Evolutionary conservation across 208 protist genomes (phyloP), one percentile per base, ranked within the genome.

Genomic region (Acanthamoeba castellanii): DNA sequence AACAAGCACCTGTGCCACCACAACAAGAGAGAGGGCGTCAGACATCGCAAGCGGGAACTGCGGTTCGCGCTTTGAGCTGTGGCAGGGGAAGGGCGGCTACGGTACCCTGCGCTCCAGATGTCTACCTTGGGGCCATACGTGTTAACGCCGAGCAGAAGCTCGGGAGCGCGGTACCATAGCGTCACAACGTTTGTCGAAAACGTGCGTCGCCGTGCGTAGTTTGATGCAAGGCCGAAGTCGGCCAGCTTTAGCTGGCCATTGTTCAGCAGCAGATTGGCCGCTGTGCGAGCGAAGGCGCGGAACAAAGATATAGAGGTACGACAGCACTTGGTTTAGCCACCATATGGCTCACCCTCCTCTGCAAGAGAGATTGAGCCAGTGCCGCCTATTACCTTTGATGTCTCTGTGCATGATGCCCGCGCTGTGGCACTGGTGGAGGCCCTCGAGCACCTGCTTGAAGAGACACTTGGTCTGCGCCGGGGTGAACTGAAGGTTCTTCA

Each of bases 161-260:
- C 99, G 50, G 99, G 99, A 4, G 99, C 98, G 52, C 99, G 98
- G 95, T 99, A 99, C 98, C 99, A 99, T 7, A 97, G 64, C n/a
- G 96, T 97, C 1, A 97, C 96, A 11, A 97, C 96, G 34, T 95
- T 94, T 37, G 88, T 94, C n/a, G 93, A 93, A 27, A 61, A 95
- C 74, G 94, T 91, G 98, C 95, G 98, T 98, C 27, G 96, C 98
- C 61, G 97, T 97, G 32, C 3, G 95, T 22, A 95, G 89, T 96
- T 97, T 22, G 98, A 96, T 16, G 98, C 98, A 93, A 99, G 98
- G 52, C 98, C 98, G 96, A 99, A 99, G 94, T 99, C 98, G 88
- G 98, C 98, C 66, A 99, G 81, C 94, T 99, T 99, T 64, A 99
- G 78, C 87, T 52, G 47, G 34, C 95, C 95, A 52, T 98, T 84